Conservation (phyloP, 225 moss, liverwort and hornwort genomes). For the Marchantia paleacea region DNA sequence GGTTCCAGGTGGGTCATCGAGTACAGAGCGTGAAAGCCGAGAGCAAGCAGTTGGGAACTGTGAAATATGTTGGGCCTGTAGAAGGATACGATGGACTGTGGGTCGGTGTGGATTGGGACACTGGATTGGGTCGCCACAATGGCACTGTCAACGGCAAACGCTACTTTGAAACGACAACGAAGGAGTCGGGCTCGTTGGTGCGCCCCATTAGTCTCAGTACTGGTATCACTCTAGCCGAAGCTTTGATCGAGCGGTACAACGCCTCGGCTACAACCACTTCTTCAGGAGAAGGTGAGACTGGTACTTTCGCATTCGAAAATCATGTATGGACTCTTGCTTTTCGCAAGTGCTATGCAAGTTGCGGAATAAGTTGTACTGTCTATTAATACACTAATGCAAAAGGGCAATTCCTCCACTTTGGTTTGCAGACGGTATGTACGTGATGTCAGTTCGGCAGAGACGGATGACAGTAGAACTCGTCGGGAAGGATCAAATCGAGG, state of each 20-base stretch:
- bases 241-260: constrained; percentile 66
- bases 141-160: constrained; percentile 76
- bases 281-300: constrained; percentile 47
- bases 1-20: constrained; percentile 53
- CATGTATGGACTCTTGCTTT: too few relatives aligned
- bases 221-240: constrained; percentile 63
- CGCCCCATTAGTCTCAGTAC: constrained; percentile 58
- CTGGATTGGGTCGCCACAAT: constrained; percentile 74
- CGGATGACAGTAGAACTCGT: constrained; percentile 88
- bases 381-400: background rate
- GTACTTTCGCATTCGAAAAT: background rate
- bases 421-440: constrained; percentile 93
- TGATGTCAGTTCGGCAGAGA: constrained; percentile 77
- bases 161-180: constrained; percentile 64
- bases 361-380: background rate
- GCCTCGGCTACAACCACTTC: constrained; percentile 34
- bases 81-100: constrained; percentile 68
- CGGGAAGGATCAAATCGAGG: constrained; percentile 83
- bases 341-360: background rate
- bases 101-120: constrained; percentile 98
- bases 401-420: background rate
- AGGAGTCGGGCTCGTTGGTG: constrained; percentile 74
- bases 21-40: constrained; percentile 55
- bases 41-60: constrained; percentile 56
- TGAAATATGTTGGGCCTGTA: constrained; percentile 65